Evolutionary conservation across 2,329 filamentous ascomycete genomes (phyloP).

Genomic region (Aspergillus oerlinghausenensis): DNA sequence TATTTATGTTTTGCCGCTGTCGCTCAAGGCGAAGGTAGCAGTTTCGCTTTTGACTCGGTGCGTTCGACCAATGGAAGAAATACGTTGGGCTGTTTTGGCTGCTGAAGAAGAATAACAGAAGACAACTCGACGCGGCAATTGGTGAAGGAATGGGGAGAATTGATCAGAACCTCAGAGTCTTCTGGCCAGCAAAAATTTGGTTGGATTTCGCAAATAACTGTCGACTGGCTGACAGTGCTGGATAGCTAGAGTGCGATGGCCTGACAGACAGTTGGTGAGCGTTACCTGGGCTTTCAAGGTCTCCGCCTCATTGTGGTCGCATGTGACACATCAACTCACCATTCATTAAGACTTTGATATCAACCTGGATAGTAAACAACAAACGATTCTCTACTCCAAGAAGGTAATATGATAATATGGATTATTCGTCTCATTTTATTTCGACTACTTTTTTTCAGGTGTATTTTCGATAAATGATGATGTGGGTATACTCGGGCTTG

Average conservation of each 20-base stretch:
- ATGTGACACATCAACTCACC: neutral
- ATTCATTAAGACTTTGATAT: neutral
- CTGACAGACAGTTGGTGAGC: neutral
- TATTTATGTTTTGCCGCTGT: slow-evolving; percentile 11
- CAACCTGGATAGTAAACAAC: neutral
- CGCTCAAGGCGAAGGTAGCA: neutral
- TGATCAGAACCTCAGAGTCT: neutral
- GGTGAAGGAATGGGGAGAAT: neutral
- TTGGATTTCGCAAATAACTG: neutral
- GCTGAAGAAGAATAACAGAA: neutral
- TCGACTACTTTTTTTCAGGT: neutral
- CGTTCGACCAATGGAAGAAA: neutral
- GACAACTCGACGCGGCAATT: neutral
- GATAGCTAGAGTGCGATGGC: too few species aligned
- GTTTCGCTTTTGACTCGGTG: slow-evolving; percentile 1
- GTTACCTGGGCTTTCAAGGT: neutral
- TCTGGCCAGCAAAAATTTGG: neutral
- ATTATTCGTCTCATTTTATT: neutral
- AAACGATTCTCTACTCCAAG: neutral
- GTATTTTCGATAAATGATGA: neutral
- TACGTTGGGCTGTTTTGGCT: neutral
- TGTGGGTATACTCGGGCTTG: neutral
- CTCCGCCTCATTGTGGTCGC: neutral
- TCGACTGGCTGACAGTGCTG: neutral
- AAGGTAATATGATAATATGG: neutral